Percentiles rank a stretch among this genome's conserved stretches.
phyloP scores from a whole-genome alignment of 2,329 filamentous ascomycete genomes.

The Talaromyces sp. region DNA sequence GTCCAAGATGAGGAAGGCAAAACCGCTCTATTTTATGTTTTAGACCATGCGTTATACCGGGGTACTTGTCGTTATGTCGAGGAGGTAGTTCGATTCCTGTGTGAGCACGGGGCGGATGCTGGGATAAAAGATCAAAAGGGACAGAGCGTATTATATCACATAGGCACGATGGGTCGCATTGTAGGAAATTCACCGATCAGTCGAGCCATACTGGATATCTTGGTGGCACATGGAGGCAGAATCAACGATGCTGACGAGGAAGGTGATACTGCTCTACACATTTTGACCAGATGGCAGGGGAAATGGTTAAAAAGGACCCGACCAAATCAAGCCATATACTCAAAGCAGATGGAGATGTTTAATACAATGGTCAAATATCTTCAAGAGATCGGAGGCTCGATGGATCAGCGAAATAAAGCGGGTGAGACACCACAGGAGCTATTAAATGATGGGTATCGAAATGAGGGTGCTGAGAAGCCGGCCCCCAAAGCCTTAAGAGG shows the following conservation, averaged over 20 bases:
- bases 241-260: constrained; percentile 20
- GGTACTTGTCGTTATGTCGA: constrained; percentile 15
- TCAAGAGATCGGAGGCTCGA: constrained; percentile 1
- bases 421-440: background rate
- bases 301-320: background rate
- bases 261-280: constrained; percentile 24
- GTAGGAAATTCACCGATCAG: constrained; percentile 15
- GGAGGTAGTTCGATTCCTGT: constrained; percentile 19
- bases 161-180: constrained; percentile 17
- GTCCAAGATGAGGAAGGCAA: constrained; percentile 19
- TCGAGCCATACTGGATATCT: constrained; percentile 20
- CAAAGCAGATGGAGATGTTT: constrained; percentile 18
- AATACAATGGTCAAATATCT: background rate
- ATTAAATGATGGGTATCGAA: background rate
- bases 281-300: constrained; percentile 21
- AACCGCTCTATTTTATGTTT: constrained; percentile 18
- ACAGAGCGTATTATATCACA: constrained; percentile 18
- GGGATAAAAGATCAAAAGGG: constrained; percentile 8
- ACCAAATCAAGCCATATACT: background rate
- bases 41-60: constrained; percentile 18
- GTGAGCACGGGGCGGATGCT: constrained; percentile 21
- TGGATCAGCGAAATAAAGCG: background rate
- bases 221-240: constrained; percentile 20
- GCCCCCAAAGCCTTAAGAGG: background rate
- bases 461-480: background rate